Percentiles rank a stretch among this genome's conserved stretches.
Conservation (phyloP, 2,329 filamentous ascomycete species). For the Arthrobotrys iridis region DNA sequence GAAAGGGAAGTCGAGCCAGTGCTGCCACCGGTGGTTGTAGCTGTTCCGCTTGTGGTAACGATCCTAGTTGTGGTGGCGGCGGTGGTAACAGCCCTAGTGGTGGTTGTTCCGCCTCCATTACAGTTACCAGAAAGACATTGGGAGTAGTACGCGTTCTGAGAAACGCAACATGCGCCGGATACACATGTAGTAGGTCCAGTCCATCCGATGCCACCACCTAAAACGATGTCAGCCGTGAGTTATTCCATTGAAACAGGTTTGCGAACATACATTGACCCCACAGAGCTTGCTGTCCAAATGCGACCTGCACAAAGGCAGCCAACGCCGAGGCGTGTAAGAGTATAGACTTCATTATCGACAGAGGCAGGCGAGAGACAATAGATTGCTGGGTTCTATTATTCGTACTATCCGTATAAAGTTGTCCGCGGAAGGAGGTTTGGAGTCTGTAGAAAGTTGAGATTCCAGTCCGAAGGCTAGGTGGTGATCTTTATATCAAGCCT, state of each 20-base stretch:
- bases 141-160: conserved; percentile 55
- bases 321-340: conserved; percentile 4
- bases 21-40: background rate
- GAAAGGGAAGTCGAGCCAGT: conserved; percentile 3
- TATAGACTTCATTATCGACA: conserved; percentile 22
- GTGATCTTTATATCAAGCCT: background rate
- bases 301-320: conserved; percentile 1
- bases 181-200: conserved; percentile 55
- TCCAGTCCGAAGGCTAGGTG: background rate
- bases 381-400: background rate
- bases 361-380: background rate
- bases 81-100: background rate
- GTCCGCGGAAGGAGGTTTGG: background rate
- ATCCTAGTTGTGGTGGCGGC: conserved; percentile 10
- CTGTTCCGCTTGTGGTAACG: background rate
- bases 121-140: conserved; percentile 56
- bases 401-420: background rate
- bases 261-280: conserved; percentile 33
- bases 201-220: conserved; percentile 62
- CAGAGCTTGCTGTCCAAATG: conserved; percentile 5
- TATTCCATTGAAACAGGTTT: background rate
- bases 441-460: background rate
- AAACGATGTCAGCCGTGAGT: background rate
- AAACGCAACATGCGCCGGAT: conserved; percentile 52
- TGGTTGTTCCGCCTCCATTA: background rate